A percentile compares a stretch with the other conserved stretches of the same genome.
These are phyloP conservation scores for Kodamaea ohmeri DNA, from an alignment of 1,139 yeast species.

Conservation along the genomic window DNA sequence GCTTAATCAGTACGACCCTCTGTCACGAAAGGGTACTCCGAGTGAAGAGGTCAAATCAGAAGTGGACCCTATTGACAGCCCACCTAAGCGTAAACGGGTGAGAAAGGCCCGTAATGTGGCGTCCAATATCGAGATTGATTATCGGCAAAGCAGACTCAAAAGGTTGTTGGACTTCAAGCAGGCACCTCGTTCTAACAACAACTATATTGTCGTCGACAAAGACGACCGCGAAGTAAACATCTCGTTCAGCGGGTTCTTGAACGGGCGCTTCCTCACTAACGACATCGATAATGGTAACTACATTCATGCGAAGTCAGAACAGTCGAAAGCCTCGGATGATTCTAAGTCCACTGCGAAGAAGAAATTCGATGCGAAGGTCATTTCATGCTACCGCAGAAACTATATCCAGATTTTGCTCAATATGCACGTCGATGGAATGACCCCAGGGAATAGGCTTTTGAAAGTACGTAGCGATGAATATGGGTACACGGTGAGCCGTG, in stretches of 20 bases:
- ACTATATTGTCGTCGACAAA: conserved; percentile 33
- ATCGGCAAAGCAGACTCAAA: conserved; percentile 27
- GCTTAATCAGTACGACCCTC: conserved; percentile 15
- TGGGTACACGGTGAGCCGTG: conserved; percentile 37
- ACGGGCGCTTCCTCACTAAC: conserved; percentile 44
- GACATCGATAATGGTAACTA: conserved; percentile 42
- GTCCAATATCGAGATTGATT: conserved; percentile 24
- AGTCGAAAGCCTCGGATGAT: conserved; percentile 5
- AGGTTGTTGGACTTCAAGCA: conserved; percentile 32
- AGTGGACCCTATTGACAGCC: neutral
- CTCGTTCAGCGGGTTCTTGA: conserved; percentile 38
- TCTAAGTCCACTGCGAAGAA: conserved; percentile 5
- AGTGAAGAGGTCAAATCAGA: neutral
- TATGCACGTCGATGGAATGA: conserved; percentile 34
- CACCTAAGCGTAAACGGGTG: conserved; percentile 8
- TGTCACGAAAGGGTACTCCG: conserved; percentile 8
- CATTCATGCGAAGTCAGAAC: conserved; percentile 24
- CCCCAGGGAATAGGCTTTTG: conserved; percentile 26
- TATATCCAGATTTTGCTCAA: conserved; percentile 40
- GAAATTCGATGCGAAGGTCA: conserved; percentile 34
- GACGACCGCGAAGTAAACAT: conserved; percentile 22
- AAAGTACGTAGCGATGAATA: conserved; percentile 35
- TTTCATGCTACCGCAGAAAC: conserved; percentile 48
- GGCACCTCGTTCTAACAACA: conserved; percentile 17
- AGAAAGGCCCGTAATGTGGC: conserved; percentile 6